Base-by-base conservation (phyloP, 305 asterid genomes). In the Fraxinus sp. region DNA sequence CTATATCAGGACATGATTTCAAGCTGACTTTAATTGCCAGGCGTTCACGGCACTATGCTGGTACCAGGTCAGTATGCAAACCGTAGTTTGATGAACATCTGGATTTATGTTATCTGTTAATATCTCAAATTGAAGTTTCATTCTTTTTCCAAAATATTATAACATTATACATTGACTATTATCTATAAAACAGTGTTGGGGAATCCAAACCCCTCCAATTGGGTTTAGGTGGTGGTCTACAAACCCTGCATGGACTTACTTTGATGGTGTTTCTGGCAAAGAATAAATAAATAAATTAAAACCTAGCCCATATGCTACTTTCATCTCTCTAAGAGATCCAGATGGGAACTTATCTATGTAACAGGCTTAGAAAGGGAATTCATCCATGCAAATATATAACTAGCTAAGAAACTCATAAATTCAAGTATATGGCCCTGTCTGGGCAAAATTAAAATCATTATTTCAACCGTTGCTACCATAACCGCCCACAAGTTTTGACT, bases 41-140 rank as follows among this genome's bases (percentile, higher is more conserved):
- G 83, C 99, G 99, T 83, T 95, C 99, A 33, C 93, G 99, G 36
- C 97, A 94, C 90, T 94, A 92, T 89, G 99, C 99, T 89, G 99
- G 99, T 78, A 95, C 98, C 86, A 93, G 99, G 99, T 97, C 77
- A 84, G 88, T 77, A 68, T 33, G 30, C 30, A 37, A 77, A 72
- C 59, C 78, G 28, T 55, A 22, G 32, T 24, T 64, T 79, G 72
- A 59, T 24, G 71, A 33, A 78, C 37, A 41, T 13, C 30, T 86
- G 79, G 72, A 77, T 28, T 70, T 70, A 33, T 79, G 74, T 62
- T 46, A 49, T 44, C 72, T 81, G 57, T 77, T 83, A 26, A 71
- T 39, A 35, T 44, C 78, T 46, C 55, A 71, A 78, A 22, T 80
- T 49, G 79, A 66, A 78, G 76, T 86, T 86, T 24, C 52, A 71